Evolutionary conservation across 805 yeast genomes (phyloP).

Genomic region (Myxozyma kluyveri): DNA sequence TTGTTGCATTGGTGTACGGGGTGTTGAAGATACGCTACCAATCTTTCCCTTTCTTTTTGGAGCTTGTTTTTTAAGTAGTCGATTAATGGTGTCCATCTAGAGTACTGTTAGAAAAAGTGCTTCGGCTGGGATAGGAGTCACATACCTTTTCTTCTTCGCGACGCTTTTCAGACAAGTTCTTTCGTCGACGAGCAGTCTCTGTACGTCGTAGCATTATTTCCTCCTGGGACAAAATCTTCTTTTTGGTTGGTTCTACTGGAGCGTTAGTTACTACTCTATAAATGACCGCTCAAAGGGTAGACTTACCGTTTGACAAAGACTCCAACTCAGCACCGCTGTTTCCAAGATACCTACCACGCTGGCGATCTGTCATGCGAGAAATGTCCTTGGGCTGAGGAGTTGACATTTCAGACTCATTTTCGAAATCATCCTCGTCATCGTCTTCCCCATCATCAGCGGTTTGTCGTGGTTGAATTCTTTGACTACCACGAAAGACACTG

Average conservation of each 20-base stretch:
- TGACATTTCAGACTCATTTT: conserved; percentile 26
- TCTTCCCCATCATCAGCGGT: conserved; percentile 30
- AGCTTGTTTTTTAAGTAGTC: conserved; percentile 79
- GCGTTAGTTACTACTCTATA: not conserved
- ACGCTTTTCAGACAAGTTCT: conserved; percentile 75
- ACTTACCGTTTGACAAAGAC: conserved; percentile 22
- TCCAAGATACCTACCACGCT: conserved; percentile 37
- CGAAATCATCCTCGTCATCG: conserved; percentile 24
- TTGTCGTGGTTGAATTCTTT: not conserved
- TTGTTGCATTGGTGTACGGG: conserved; percentile 17
- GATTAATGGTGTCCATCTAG: conserved; percentile 78
- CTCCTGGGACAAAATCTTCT: conserved; percentile 71
- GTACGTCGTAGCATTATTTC: conserved; percentile 77
- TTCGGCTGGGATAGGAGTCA: no score
- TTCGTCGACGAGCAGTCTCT: conserved; percentile 84
- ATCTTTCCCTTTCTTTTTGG: conserved; percentile 38
- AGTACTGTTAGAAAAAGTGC: no score
- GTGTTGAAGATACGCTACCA: conserved; percentile 8
- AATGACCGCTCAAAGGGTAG: no score
- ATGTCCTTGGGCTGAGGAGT: conserved; percentile 19
- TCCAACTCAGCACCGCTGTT: conserved; percentile 31
- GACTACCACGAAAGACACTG: not conserved
- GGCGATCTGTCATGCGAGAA: conserved; percentile 43
- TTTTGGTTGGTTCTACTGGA: conserved; percentile 38
- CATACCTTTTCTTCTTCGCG: conserved; percentile 77